Percentiles rank a stretch among this genome's conserved stretches.
phyloP scores from a whole-genome alignment of 768 basidiomycete genomes.

The Psilocybe cyanescens region DNA sequence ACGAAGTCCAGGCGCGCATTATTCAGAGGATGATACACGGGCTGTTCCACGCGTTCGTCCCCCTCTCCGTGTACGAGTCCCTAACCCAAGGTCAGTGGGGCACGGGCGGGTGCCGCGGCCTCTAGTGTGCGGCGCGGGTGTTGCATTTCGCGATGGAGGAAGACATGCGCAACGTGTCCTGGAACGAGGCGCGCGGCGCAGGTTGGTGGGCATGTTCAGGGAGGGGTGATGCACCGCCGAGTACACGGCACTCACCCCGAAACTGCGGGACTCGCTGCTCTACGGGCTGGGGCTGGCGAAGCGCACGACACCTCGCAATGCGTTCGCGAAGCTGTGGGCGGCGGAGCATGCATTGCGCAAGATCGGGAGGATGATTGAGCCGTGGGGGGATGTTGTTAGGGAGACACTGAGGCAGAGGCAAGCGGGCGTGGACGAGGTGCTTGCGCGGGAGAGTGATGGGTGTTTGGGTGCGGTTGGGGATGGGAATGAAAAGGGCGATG shows the following conservation, averaged over 20 bases:
- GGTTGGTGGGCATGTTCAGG: conserved; percentile 83
- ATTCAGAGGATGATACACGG: conserved; percentile 91
- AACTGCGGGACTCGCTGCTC: conserved; percentile 67
- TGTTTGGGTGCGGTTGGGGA: conserved; percentile 48
- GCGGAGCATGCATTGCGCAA: conserved; percentile 63
- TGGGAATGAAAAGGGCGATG: no score
- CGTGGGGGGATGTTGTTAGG: conserved; percentile 69
- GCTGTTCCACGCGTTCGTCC: conserved; percentile 81
- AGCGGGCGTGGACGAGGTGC: conserved; percentile 61
- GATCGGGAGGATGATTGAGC: conserved; percentile 59
- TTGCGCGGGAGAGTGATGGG: conserved; percentile 60
- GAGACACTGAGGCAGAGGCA: conserved; percentile 72
- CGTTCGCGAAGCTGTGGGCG: conserved; percentile 70
- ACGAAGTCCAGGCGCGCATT: conserved; percentile 83
- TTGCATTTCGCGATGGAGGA: conserved; percentile 79
- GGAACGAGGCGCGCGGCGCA: conserved; percentile 71
- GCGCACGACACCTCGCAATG: conserved; percentile 66
- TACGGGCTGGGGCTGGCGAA: conserved; percentile 65
- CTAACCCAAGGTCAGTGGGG: conserved; percentile 81
- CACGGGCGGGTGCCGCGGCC: conserved; percentile 81
- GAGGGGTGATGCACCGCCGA: conserved; percentile 89
- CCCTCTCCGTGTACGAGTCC: conserved; percentile 78
- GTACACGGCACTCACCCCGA: conserved; percentile 70
- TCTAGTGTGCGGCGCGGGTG: conserved; percentile 82
- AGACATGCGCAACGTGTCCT: conserved; percentile 78